Evolutionary conservation across 2,329 filamentous ascomycete genomes (phyloP), one percentile per base, ranked within the genome.

Genomic region (Zalaria obscura): DNA sequence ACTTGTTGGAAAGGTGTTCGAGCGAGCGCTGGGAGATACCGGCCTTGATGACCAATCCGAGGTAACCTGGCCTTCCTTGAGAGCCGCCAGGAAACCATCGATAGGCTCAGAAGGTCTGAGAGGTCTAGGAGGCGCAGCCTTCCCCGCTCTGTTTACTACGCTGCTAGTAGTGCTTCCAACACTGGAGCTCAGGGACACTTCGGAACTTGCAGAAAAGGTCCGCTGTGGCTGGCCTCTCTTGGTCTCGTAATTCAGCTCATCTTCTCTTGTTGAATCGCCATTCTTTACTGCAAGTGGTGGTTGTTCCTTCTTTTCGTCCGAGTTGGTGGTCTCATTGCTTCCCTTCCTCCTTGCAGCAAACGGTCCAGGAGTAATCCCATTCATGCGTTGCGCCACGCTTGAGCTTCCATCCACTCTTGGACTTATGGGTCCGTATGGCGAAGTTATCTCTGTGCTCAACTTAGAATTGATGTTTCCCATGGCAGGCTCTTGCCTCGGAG

Each of bases 311-410:
- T 27, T 11, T 11, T 38, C 29, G 4, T 25, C 11, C 35, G 28
- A 8, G 35, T 4, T 5, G 27, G 38, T 7, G 38, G 5, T 35
- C 34, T 18, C 25, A 26, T 11, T 33, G 31, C 38, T 40, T 32
- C 28, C 26, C n/a, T 9, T 27, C 34, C 38, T 34, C 27, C 31
- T 61, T 59, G 66, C 53, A 47, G 75, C 72, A 49, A 83, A 80
- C 0, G 78, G 77, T 0, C 75, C 77, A 0, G 76, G 73, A 3
- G 72, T 68, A 49, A 81, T 75, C 5, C 65, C 69, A 48, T 80
- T 72, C 65, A 80, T 71, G 42, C 72, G 72, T 45, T 72, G 65
- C 50, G 79, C 52, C 28, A 81, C 33, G 41, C 52, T 59, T 38
- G 56, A 60, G 41, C 53, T 55, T n/a, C 48, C 57, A 33, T 48